These are phyloP conservation scores for Yamadazyma atmosphaerica DNA, from an alignment of 1,139 yeast genomes.

Conservation along the genomic window DNA sequence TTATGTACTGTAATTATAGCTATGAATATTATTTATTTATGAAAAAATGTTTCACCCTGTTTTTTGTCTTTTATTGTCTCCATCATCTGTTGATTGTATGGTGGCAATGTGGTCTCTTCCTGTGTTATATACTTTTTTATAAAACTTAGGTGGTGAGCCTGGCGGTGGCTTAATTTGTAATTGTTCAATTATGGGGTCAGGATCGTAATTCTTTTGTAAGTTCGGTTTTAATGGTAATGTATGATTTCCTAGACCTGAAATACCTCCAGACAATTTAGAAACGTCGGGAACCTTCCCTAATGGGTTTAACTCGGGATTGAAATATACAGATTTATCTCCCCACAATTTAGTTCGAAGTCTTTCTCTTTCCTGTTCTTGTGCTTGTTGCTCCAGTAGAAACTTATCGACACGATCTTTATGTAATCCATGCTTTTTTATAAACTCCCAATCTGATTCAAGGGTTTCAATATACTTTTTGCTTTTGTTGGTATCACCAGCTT, in stretches of 20 bases:
- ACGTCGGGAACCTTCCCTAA: slow-evolving; percentile 41
- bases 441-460: slow-evolving; percentile 42
- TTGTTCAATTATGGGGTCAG: slow-evolving; percentile 30
- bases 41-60: too few relatives aligned
- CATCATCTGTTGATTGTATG: slow-evolving; percentile 5
- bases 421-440: slow-evolving; percentile 33
- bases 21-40: too few relatives aligned
- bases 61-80: too few relatives aligned
- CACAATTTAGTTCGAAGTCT: slow-evolving; percentile 25
- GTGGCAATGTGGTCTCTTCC: slow-evolving; percentile 12
- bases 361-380: slow-evolving; percentile 19
- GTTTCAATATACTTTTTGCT: slow-evolving; percentile 21
- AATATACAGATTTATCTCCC: slow-evolving; percentile 42
- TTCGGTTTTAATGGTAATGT: slow-evolving; percentile 25
- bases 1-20: background rate
- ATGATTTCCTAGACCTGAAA: slow-evolving; percentile 22
- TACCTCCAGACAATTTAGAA: slow-evolving; percentile 6
- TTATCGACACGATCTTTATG: slow-evolving; percentile 30
- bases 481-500: slow-evolving; percentile 12
- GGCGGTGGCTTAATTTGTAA: slow-evolving; percentile 33
- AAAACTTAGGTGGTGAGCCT: slow-evolving; percentile 42
- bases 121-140: slow-evolving; percentile 38
- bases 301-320: slow-evolving; percentile 49
- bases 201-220: slow-evolving; percentile 13
- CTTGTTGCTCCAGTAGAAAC: slow-evolving; percentile 21